Percentiles rank a stretch among this genome's conserved stretches.
These are phyloP conservation scores for Chlamydomonas asymmetrica DNA, from an alignment of 139 green algal genomes.

Conservation along the genomic window DNA sequence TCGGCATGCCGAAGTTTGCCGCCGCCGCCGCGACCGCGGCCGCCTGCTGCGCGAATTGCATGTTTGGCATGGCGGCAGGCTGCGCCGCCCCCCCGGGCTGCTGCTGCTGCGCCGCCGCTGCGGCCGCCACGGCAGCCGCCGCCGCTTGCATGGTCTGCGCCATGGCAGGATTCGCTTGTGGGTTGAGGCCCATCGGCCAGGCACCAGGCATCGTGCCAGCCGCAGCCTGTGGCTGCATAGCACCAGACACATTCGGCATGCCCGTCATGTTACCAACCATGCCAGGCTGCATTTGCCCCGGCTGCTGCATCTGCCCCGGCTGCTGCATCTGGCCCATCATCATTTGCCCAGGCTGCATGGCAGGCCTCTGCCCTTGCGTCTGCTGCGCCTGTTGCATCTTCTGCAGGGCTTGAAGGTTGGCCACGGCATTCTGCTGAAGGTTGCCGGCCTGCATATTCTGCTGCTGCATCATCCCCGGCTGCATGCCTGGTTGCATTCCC, in stretches of 20 bases:
- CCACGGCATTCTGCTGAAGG: background rate
- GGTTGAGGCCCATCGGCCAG: background rate
- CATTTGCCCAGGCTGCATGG: slow-evolving; percentile 5
- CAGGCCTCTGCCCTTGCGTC: too few species aligned
- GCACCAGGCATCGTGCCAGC: too few species aligned
- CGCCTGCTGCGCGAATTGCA: slow-evolving; percentile 11
- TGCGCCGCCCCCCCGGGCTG: background rate
- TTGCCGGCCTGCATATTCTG: background rate
- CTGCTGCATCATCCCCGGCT: background rate
- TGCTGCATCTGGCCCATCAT: background rate
- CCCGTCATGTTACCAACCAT: slow-evolving; percentile 11
- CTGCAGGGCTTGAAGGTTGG: slow-evolving; percentile 5
- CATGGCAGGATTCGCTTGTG: background rate
- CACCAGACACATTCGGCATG: background rate
- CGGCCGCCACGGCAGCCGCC: too few species aligned
- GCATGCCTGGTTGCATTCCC: background rate
- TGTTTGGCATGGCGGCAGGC: slow-evolving; percentile 5
- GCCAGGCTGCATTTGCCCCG: background rate
- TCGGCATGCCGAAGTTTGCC: too few species aligned
- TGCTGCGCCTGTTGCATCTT: slow-evolving; percentile 31
- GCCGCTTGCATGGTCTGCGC: background rate
- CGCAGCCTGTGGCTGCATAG: slow-evolving; percentile 5
- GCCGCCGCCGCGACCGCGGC: background rate
- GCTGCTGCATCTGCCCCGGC: slow-evolving; percentile 1
- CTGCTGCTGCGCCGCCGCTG: background rate